These are phyloP conservation scores for Thymus quinquecostatus DNA, from an alignment of 257 asterid genomes.

Conservation along the genomic window DNA sequence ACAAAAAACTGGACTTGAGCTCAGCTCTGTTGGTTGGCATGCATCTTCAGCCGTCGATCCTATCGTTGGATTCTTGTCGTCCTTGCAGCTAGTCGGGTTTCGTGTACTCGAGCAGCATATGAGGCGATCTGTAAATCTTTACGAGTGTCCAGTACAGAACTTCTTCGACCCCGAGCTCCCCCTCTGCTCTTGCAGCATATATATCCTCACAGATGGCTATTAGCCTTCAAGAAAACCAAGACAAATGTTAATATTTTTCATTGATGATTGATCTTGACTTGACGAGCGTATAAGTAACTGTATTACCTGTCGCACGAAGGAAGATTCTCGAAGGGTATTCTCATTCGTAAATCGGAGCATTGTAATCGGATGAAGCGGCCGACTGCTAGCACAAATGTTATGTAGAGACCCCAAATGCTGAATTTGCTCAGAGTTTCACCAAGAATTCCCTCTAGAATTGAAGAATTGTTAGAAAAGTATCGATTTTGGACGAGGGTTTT, in stretches of 20 bases:
- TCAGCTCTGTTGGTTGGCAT: slow-evolving; percentile 3
- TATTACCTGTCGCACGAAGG: slow-evolving; percentile 89
- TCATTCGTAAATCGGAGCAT: slow-evolving; percentile 90
- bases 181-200: slow-evolving; percentile 96
- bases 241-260: neutral
- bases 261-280: neutral
- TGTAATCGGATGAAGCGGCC: slow-evolving; percentile 93
- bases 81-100: slow-evolving; percentile 59
- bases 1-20: slow-evolving; percentile 14
- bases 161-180: slow-evolving; percentile 96
- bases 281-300: neutral
- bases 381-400: slow-evolving; percentile 91
- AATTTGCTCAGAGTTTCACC: slow-evolving; percentile 98
- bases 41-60: slow-evolving; percentile 8
- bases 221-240: slow-evolving; percentile 50
- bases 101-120: slow-evolving; percentile 90
- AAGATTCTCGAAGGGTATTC: slow-evolving; percentile 93
- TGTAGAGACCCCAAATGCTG: slow-evolving; percentile 97
- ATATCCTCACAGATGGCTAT: slow-evolving; percentile 95
- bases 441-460: slow-evolving; percentile 80
- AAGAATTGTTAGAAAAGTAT: neutral
- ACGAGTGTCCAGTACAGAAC: slow-evolving; percentile 85
- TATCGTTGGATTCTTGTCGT: slow-evolving; percentile 20
- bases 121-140: slow-evolving; percentile 93
- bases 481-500: neutral